Evolutionary conservation across 805 yeast species (phyloP).

Genomic region (Kodamaea sagamina): DNA sequence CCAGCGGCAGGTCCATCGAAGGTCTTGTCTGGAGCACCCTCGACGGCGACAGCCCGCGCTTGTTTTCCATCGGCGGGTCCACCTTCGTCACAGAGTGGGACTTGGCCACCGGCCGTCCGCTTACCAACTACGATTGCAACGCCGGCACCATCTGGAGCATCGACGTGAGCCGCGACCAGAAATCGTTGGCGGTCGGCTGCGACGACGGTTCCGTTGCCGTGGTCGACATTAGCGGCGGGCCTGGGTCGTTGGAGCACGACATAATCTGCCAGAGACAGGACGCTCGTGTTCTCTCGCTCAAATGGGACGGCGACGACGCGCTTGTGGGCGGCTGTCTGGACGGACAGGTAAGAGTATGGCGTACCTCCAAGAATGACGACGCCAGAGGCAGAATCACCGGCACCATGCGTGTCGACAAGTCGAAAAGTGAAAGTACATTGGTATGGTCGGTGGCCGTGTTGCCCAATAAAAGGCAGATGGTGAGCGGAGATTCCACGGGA

Average conservation of each 20-base stretch:
- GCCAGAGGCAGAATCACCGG: conserved; percentile 68
- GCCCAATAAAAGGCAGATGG: conserved; percentile 67
- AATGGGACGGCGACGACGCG: conserved; percentile 68
- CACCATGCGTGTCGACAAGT: conserved; percentile 89
- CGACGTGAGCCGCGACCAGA: conserved; percentile 60
- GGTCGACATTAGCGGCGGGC: conserved; percentile 82
- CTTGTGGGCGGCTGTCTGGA: conserved; percentile 95
- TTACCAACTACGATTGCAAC: conserved; percentile 79
- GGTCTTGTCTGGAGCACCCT: conserved; percentile 77
- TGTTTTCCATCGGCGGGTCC: conserved; percentile 94
- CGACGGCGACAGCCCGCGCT: conserved; percentile 54
- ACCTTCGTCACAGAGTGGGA: conserved; percentile 93
- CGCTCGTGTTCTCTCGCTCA: conserved; percentile 72
- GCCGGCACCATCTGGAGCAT: conserved; percentile 94
- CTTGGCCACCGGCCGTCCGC: conserved; percentile 67
- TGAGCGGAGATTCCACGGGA: conserved; percentile 97
- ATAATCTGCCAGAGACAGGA: conserved; percentile 79
- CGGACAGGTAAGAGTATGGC: conserved; percentile 88
- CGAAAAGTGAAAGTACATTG: conserved; percentile 80
- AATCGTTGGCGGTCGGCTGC: conserved; percentile 83
- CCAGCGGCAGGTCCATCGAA: conserved; percentile 82
- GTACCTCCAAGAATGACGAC: conserved; percentile 36
- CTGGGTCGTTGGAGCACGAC: conserved; percentile 77
- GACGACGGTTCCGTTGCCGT: conserved; percentile 91
- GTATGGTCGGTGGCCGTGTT: conserved; percentile 84